Conservation (phyloP, 192 early-diverging fungal genomes). For the Spinellus fusiger region DNA sequence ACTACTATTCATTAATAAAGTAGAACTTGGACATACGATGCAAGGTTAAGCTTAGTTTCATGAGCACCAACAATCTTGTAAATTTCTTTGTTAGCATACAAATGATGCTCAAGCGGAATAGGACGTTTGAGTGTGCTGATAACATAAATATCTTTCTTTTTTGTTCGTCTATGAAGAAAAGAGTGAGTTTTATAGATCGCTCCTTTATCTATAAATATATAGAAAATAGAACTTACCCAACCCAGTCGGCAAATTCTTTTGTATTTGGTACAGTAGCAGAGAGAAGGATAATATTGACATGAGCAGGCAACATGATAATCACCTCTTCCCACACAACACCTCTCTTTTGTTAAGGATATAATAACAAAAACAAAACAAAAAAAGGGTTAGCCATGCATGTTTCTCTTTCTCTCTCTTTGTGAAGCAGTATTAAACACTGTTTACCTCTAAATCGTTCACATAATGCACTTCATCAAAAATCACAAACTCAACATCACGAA, state of each 20-base stretch:
- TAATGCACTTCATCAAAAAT: conserved; percentile 99
- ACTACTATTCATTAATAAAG: background rate
- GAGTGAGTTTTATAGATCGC: background rate
- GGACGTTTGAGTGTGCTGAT: conserved; percentile 91
- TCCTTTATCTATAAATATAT: background rate
- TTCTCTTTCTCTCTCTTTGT: too few species aligned
- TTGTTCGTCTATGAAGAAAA: conserved; percentile 68
- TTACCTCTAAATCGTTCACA: conserved; percentile 85
- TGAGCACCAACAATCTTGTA: conserved; percentile 86
- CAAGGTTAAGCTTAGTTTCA: conserved; percentile 51
- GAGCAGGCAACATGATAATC: conserved; percentile 96
- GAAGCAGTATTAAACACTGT: too few species aligned
- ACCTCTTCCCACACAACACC: conserved; percentile 99
- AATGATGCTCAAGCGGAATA: conserved; percentile 90
- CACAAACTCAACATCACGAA: conserved; percentile 98
- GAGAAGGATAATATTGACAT: conserved; percentile 90
- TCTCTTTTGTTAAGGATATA: conserved; percentile 34
- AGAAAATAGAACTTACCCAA: conserved; percentile 58
- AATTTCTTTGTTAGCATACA: conserved; percentile 82
- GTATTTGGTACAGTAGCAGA: conserved; percentile 98
- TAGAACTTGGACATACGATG: conserved; percentile 16
- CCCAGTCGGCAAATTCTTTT: conserved; percentile 98
- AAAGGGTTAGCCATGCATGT: too few species aligned
- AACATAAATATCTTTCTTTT: conserved; percentile 96
- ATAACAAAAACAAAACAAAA: background rate